Evolutionary conservation across 2,329 filamentous ascomycete genomes (phyloP), one percentile per base, ranked within the genome.

Genomic region (Lasiodiplodia sp.): DNA sequence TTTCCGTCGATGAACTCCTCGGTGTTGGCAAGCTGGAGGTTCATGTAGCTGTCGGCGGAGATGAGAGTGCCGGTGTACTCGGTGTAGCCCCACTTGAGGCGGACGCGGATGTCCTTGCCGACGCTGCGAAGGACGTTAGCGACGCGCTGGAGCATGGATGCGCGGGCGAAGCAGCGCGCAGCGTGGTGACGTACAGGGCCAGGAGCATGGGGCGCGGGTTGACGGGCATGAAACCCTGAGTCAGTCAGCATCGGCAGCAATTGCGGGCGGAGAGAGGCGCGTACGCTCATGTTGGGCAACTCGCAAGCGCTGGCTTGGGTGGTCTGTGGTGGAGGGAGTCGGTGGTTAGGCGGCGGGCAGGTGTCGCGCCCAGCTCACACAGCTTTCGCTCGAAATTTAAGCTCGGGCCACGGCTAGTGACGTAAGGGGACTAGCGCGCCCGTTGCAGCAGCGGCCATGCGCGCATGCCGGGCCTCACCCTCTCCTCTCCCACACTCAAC

Each of bases 41-140:
- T 99, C 95, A 99, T 98, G 86, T 99, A 99, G 78, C 92, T 94
- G 84, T 99, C 96, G 78, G 97, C 92, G 75, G 92, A 95, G 78
- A 97, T 92, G 71, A 99, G 88, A 73, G 89, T 88, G 79, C 96
- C 96, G 81, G 95, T 96, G 88, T 99, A 99, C 82, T 99, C 96
- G 70, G 93, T 96, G 82, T 97, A 91, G 75, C 93, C 94, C 96
- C 96, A 99, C 87, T 99, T 99, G 72, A 99, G 88, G 75, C 94
- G 93, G 72, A 99, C 92, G 71, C 94, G 86, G 77, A 99, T 90
- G 77, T 95, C 89, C 81, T 96, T 92, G 85, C 96, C 92, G 82
- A 99, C 92, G 72, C 91, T 68, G 40, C 16, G 12, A 11, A 21
- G 37, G 53, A 16, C 23, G 53, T 52, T 51, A 23, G 69, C 18